Evolutionary conservation across 1,284 basidiomycete species (phyloP), one percentile per base, ranked within the genome.

Genomic region (Naganishia sp.): DNA sequence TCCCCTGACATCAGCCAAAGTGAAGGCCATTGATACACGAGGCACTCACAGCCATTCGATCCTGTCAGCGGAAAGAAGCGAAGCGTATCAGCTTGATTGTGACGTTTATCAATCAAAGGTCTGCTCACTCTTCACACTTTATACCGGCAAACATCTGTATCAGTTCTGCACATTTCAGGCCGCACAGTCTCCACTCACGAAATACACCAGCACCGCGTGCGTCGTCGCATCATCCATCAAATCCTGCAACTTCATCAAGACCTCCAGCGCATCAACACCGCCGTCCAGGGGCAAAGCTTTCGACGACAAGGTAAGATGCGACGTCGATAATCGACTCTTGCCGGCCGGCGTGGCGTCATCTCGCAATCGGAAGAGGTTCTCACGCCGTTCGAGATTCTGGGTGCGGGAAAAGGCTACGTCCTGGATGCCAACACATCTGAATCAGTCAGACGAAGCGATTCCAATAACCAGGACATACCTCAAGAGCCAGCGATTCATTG

Each of bases 11-110:
- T 43, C 32, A 46, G 45, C 45, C 45, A 13, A 46, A n/a, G 28
- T 54, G 46, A 2, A 46, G 18, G 5, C 15, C 28, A 13, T 46
- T 5, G 18, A 10, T 46, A 18, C n/a, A 23, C 10, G 35, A 32
- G 11, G n/a, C n/a, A 42, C 50, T 63, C 43, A 63, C 62, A 63
- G 62, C 62, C 62, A 63, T 45, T 63, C 62, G 39, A 63, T 46
- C 31, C 62, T 63, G n/a, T 25, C 28, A 21, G 45, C 28, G 31
- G 21, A 31, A 31, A n/a, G 35, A 39, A 25, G 11, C 46, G 45
- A 3, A 32, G 31, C 13, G 58, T 7, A 46, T n/a, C 17, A 23
- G 45, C 11, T n/a, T 46, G 7, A 18, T 17, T 13, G 21, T 25
- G 47, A 21, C 1, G 6, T 7, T 49, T n/a, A 15, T 23, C 21